phyloP scores from a whole-genome alignment of 352 stramenopile species.

The Plasmopara muralis region DNA sequence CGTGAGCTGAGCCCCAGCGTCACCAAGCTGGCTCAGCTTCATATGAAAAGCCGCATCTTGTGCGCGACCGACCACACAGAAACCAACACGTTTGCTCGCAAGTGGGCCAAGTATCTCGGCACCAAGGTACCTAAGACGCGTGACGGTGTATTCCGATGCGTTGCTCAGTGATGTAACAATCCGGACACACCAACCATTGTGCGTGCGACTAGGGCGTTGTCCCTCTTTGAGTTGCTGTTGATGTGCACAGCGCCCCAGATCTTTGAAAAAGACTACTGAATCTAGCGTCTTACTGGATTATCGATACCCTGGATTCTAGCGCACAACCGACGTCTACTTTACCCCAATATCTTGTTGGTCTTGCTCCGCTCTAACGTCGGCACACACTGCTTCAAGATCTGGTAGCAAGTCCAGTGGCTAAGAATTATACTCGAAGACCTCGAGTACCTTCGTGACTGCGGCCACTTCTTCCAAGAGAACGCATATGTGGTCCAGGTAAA shows the following conservation, averaged over 20 bases:
- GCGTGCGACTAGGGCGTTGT: neutral
- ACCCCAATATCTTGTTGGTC: neutral
- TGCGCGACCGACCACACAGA: neutral
- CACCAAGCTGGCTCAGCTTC: neutral
- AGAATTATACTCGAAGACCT: neutral
- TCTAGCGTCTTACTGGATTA: neutral
- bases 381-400: neutral
- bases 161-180: neutral
- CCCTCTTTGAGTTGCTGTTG: neutral
- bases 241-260: neutral
- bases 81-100: neutral
- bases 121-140: neutral
- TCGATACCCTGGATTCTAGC: neutral
- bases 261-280: neutral
- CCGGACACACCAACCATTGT: neutral
- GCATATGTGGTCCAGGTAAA: too few species aligned
- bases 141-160: neutral
- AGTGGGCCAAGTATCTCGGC: neutral
- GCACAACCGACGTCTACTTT: neutral
- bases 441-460: neutral
- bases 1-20: neutral
- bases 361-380: neutral
- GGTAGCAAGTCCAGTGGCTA: neutral
- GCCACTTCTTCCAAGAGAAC: too few species aligned
- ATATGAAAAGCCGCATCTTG: neutral